Percentiles rank a stretch among this genome's conserved stretches.
Conservation (phyloP, 768 basidiomycete species). For the Rhizopogon sp. region DNA sequence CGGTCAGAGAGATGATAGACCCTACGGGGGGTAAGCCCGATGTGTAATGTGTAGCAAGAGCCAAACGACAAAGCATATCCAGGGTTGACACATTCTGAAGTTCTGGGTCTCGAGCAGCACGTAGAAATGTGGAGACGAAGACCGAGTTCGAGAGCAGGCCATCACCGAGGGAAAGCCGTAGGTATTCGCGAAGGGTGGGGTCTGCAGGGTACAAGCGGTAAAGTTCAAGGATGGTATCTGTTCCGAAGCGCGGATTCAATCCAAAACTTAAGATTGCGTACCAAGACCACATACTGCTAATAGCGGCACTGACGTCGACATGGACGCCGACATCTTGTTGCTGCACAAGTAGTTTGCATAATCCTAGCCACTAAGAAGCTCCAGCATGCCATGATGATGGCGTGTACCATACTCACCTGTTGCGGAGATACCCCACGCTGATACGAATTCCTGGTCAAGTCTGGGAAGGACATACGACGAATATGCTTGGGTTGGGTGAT, state of each 20-base stretch:
- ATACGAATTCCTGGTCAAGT: conserved; percentile 69
- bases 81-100: conserved; percentile 63
- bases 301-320: conserved; percentile 42
- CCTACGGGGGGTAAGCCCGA: conserved; percentile 48
- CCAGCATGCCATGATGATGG: neutral
- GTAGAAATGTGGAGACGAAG: conserved; percentile 64
- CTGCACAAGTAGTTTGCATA: conserved; percentile 58
- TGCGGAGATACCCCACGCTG: conserved; percentile 60
- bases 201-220: conserved; percentile 70
- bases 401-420: conserved; percentile 42
- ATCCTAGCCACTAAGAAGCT: conserved; percentile 54
- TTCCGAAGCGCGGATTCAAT: neutral
- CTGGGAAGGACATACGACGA: conserved; percentile 57
- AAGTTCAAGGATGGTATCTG: conserved; percentile 67
- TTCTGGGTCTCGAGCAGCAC: conserved; percentile 59
- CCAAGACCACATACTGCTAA: conserved; percentile 46
- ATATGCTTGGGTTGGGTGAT: neutral
- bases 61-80: conserved; percentile 63
- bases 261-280: neutral
- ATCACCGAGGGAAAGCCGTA: conserved; percentile 53
- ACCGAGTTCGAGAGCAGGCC: conserved; percentile 51
- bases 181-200: conserved; percentile 59
- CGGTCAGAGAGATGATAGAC: conserved; percentile 48
- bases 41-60: conserved; percentile 59
- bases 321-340: conserved; percentile 33